Evolutionary conservation across 805 yeast genomes (phyloP), one percentile per base, ranked within the genome.

Genomic region (Cyberlindnera xylosilytica): DNA sequence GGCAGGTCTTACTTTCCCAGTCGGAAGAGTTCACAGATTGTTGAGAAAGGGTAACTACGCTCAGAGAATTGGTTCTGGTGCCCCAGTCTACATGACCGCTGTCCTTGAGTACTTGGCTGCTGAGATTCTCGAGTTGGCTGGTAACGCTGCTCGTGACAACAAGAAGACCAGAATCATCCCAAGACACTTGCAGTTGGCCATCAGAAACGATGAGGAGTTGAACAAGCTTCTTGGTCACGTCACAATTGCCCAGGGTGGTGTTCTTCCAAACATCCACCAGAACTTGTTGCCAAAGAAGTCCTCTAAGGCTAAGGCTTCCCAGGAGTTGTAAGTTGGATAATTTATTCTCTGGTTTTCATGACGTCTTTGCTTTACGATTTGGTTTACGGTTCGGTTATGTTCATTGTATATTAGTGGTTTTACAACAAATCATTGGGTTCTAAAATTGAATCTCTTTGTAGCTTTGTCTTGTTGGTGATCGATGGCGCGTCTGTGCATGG

Each of bases 221-320:
- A 90, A 91, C 87, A 89, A 87, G 72, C 81, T 90, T 61, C 78
- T 91, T 56, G 81, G 83, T 53, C 88, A 88, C 69, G 99, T 91
- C 55, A 90, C 97, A 54, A 91, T 90, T 63, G 97, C 97, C 59
- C 96, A 90, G 76, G 98, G 97, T 85, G 97, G 97, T 87, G 98
- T 91, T 60, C 81, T 91, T 72, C 98, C 98, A 77, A 88, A 89
- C 85, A 87, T 90, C 68, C 96, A 88, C 76, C 89, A 83, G 74
- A 83, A 84, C 76, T 83, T 91, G 70, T 83, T 91, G 65, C 91
- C 93, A 70, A 79, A 83, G 76, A 83, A 82, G 75, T 48, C 60
- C 39, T 69, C 75, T 41, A 78, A 78, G 65, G 70, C 74, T 50
- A 76, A 76, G 65, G 80, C 80, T 64, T 78, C 83, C 62, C 83